Evolutionary conservation across 768 basidiomycete species (phyloP).

Genomic region (Cytidiella melzeri): DNA sequence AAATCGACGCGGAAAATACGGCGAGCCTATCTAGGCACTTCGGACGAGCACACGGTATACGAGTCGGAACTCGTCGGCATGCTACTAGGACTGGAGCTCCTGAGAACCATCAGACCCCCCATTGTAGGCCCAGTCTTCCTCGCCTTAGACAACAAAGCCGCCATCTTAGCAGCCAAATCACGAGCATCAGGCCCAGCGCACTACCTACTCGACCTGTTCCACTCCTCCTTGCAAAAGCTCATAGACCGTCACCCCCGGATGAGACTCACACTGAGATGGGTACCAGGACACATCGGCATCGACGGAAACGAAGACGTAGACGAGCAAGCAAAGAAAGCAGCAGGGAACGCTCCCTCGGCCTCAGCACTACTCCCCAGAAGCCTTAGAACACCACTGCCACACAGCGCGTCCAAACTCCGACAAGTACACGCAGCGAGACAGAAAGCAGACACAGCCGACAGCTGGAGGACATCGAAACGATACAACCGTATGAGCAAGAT

Average conservation of each 20-base stretch:
- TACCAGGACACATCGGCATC: conserved; percentile 17
- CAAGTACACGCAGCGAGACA: too few relatives aligned
- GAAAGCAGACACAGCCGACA: too few relatives aligned
- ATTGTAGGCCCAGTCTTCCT: not conserved
- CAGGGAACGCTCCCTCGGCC: not conserved
- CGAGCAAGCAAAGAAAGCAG: conserved; percentile 16
- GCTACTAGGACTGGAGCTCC: conserved; percentile 21
- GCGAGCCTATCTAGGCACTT: conserved; percentile 17
- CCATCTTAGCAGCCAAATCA: not conserved
- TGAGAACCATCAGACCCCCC: conserved; percentile 10
- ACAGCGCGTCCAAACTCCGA: conserved; percentile 7
- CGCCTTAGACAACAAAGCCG: conserved; percentile 10
- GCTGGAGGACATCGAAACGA: too few relatives aligned
- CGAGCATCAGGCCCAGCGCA: conserved; percentile 1
- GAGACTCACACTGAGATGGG: conserved; percentile 11
- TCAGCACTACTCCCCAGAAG: not conserved
- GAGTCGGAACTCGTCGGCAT: conserved; percentile 28
- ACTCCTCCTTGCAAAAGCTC: not conserved
- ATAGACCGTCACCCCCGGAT: not conserved
- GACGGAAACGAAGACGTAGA: conserved; percentile 20
- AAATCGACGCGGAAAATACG: conserved; percentile 5
- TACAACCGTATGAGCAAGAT: too few relatives aligned
- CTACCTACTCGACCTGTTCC: conserved; percentile 8
- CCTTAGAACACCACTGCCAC: conserved; percentile 6
- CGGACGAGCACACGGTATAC: conserved; percentile 22